Evolutionary conservation across 176 grass and related monocot species (phyloP), one percentile per base, ranked within the genome.

Genomic region (Melocanna baccifera): DNA sequence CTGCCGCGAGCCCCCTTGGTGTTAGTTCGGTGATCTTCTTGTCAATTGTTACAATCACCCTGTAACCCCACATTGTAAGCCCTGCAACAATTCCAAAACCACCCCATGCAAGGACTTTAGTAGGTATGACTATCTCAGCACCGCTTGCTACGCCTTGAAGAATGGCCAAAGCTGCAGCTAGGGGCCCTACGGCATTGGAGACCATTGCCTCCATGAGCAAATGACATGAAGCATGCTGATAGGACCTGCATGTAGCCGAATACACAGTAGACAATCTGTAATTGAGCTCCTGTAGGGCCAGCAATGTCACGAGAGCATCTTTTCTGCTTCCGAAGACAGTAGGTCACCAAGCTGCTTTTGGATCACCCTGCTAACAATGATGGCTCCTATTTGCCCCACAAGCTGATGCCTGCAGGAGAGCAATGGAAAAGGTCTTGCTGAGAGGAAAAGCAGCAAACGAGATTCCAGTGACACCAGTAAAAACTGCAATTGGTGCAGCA

Each of bases 171-270:
- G 96, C 96, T 56, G 81, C 93, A 9, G 96, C 96, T 56, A 99
- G 71, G 1, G 96, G 96, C 7, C 96, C 96, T 47, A 94, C 96
- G 25, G 96, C 96, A 85, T 99, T 99, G 41, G 96, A 99, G 59
- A 96, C 96, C 96, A 61, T 99, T 99, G 37, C 91, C 93, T 69
- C 96, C 96, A 32, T 99, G 96, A 73, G 93, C 93, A 56, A 99
- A 96, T 69, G 96, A 99, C 96, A 99, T 99, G 91, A 99, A 99
- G 76, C 96, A 99, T 76, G 96, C 96, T 58, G 96, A 99, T 65
- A 99, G 69, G 47, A 99, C 84, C 77, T 99, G 96, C 96, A 99
- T 92, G 86, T 99, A 94, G 47, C 93, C 93, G 65, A 99, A 96
- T 39, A 99, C 91, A 13, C 93, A 81, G 19, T 99, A 99, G 20